Percentiles rank a stretch among this genome's conserved stretches.
Conservation (phyloP, 345 rosid genomes). For the Erucastrum elatum region DNA sequence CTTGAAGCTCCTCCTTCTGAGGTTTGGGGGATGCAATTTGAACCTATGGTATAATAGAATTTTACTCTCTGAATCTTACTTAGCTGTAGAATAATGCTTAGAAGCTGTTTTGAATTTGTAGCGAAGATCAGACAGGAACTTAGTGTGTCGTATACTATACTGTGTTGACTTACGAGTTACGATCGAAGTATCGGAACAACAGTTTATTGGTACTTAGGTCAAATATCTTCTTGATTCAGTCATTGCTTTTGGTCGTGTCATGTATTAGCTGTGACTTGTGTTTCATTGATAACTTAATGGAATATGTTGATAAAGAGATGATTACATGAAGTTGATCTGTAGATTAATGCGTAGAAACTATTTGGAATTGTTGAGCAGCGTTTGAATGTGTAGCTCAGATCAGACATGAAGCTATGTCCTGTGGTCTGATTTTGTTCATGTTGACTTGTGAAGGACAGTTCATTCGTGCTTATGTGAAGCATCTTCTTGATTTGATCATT, state of each 20-base stretch:
- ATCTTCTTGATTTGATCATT: neutral
- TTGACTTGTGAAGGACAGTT: neutral
- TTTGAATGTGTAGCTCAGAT: slow-evolving; percentile 23
- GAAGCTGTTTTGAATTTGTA: neutral
- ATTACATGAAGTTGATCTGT: no score
- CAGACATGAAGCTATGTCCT: neutral
- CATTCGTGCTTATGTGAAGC: neutral
- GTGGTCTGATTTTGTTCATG: neutral
- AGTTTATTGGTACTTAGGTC: no score
- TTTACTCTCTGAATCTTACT: neutral
- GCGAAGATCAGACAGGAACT: neutral
- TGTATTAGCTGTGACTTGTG: no score
- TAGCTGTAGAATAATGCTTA: neutral
- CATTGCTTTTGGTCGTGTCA: no score
- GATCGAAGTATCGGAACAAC: no score
- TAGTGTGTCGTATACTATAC: neutral
- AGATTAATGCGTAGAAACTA: neutral
- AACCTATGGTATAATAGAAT: slow-evolving; percentile 72
- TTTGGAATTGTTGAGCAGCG: no score
- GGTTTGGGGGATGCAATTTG: slow-evolving; percentile 96
- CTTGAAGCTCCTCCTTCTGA: slow-evolving; percentile 97
- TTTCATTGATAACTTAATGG: no score
- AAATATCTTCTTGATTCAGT: no score
- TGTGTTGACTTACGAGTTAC: no score
- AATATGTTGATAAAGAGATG: no score